These are phyloP conservation scores for Pisolithus tinctorius DNA, from an alignment of 768 basidiomycete species.

Conservation along the genomic window DNA sequence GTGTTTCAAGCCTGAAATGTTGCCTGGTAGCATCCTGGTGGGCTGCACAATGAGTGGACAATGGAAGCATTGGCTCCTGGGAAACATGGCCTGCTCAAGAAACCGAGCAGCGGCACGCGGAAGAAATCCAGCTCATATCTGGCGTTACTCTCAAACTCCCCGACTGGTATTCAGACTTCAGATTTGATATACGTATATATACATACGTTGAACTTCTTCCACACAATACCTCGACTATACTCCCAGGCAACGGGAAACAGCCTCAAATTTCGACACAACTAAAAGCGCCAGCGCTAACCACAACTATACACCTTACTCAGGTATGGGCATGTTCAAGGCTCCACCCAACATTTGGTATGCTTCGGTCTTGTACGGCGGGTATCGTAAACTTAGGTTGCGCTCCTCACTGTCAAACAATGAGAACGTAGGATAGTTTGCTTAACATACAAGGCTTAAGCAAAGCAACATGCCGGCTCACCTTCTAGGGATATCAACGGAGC, in stretches of 20 bases:
- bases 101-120: constrained; percentile 49
- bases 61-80: constrained; percentile 55
- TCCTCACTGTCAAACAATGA: constrained; percentile 15
- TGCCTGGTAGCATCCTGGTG: constrained; percentile 43
- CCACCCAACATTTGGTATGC: constrained; percentile 9
- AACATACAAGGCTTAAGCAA: background rate
- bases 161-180: no score
- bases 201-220: no score
- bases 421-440: background rate
- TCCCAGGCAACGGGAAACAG: no score
- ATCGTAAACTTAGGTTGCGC: constrained; percentile 12
- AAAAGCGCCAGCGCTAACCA: no score
- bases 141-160: constrained; percentile 48
- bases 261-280: no score
- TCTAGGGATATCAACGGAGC: constrained; percentile 48
- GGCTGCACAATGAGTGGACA: constrained; percentile 61
- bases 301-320: background rate
- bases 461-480: constrained; percentile 33
- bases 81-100: constrained; percentile 62
- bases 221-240: no score
- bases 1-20: background rate
- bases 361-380: constrained; percentile 17
- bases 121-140: constrained; percentile 47
- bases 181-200: no score
- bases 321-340: background rate